Evolutionary conservation across 345 rosid species (phyloP), one percentile per base, ranked within the genome.

Genomic region (Citrus sp.): DNA sequence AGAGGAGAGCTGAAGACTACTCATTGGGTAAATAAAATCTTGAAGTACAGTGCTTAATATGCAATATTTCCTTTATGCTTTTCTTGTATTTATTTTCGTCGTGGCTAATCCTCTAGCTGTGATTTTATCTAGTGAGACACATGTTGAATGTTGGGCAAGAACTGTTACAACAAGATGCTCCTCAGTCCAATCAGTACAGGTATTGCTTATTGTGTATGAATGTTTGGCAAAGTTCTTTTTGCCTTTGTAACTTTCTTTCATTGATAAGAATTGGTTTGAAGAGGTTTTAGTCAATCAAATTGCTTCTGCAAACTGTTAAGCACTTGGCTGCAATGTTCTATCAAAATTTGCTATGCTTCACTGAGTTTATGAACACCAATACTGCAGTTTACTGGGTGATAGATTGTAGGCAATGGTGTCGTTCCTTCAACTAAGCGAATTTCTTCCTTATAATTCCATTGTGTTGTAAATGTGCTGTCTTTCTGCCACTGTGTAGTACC

Each of bases 71-170:
- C 10, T 24, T 34, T 61, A 42, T 73, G 18, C 60, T 64, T 72
- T 54, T 59, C 51, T 14, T 4, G 40, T 38, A 30, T 35, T 68
- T 14, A 2, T 77, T 51, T 18, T 14, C 28, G 9, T 51, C 27
- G 40, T 76, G 46, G 61, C 67, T 77, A 35, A 58, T 56, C 2
- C 4, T 72, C 69, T 59, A 24, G 46, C 60, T 71, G 66, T 35
- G 77, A 65, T 63, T 77, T 66, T 85, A 69, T 80, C 35, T 78
- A 95, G 99, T 90, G 14, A 88, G 80, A 76, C 94, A 90, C 83
- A 93, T 95, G 98, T 72, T 95, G 67, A 87, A 76, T 68, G 94
- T 93, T 82, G 98, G 99, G 79, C 87, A 88, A 82, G 82, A 76
- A 22, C 78, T 95, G 49, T 71, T 93, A 77, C 82, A 70, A n/a